Percentiles rank a stretch among this genome's conserved stretches.
Conservation (phyloP, 371 early-diverging fungal species). For the Mortierella sp. region DNA sequence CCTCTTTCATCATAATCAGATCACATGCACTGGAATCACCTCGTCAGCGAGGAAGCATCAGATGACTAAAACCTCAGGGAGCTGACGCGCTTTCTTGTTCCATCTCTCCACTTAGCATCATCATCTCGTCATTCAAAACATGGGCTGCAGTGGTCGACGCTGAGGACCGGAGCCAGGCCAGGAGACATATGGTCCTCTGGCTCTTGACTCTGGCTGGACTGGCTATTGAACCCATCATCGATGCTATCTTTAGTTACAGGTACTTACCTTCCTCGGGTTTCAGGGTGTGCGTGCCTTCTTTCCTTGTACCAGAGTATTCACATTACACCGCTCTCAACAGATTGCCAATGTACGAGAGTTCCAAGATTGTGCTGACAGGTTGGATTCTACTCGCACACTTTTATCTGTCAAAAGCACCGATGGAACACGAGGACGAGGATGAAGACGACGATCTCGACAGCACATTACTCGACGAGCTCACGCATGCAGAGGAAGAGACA, state of each 20-base stretch:
- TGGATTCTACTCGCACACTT: slow-evolving; percentile 48
- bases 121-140: slow-evolving; percentile 46
- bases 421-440: no score
- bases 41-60: not conserved
- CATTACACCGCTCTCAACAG: slow-evolving; percentile 1
- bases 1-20: no score
- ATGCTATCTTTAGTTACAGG: slow-evolving; percentile 25
- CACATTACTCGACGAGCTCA: not conserved
- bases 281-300: not conserved
- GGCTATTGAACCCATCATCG: slow-evolving; percentile 37
- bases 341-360: slow-evolving; percentile 36
- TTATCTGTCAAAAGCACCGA: slow-evolving; percentile 14
- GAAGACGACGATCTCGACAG: not conserved
- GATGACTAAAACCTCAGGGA: not conserved
- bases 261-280: not conserved
- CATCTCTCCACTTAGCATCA: slow-evolving; percentile 19
- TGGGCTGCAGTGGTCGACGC: slow-evolving; percentile 47
- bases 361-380: slow-evolving; percentile 30
- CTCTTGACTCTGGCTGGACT: slow-evolving; percentile 34
- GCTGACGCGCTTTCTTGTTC: not conserved
- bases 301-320: not conserved
- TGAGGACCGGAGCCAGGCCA: slow-evolving; percentile 26
- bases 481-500: not conserved
- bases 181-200: slow-evolving; percentile 48
- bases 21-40: not conserved